Conservation (phyloP, 2,329 filamentous ascomycete species). For the Talaromyces verruculosus region DNA sequence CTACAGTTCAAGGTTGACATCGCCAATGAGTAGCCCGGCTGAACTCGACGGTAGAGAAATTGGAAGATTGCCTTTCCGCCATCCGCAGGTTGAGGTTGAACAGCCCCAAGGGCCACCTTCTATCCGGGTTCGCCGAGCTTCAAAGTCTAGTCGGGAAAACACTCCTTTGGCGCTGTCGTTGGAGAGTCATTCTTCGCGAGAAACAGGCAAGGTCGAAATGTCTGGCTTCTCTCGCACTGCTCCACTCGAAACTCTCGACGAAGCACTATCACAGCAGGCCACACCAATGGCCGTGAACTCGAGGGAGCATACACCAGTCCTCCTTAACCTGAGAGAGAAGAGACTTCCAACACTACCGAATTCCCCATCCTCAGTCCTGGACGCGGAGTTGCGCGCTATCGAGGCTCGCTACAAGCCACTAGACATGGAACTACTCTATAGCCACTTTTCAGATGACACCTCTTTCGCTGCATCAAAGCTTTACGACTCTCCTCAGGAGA, state of each 20-base stretch:
- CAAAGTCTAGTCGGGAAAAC: slow-evolving; percentile 30
- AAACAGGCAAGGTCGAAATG: slow-evolving; percentile 9
- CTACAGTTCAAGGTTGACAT: slow-evolving; percentile 20
- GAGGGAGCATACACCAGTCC: slow-evolving; percentile 28
- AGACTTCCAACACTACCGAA: slow-evolving; percentile 49
- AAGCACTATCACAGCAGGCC: slow-evolving; percentile 24
- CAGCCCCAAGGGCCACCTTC: slow-evolving; percentile 26
- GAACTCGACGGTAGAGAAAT: slow-evolving; percentile 1
- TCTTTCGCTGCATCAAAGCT: slow-evolving; percentile 33
- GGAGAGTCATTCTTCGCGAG: slow-evolving; percentile 14
- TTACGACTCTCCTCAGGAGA: slow-evolving; percentile 26
- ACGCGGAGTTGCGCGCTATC: slow-evolving; percentile 40
- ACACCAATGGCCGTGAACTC: slow-evolving; percentile 29
- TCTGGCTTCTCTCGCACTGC: slow-evolving; percentile 9
- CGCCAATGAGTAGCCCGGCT: slow-evolving; percentile 15
- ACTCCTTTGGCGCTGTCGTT: slow-evolving; percentile 28
- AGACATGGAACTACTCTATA: slow-evolving; percentile 37
- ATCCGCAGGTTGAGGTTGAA: slow-evolving; percentile 22
- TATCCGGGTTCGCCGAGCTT: slow-evolving; percentile 40
- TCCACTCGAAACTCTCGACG: slow-evolving; percentile 26
- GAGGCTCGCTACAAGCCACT: slow-evolving; percentile 35
- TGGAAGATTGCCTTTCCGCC: slow-evolving; percentile 25
- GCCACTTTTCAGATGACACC: slow-evolving; percentile 46
- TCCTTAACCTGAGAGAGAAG: slow-evolving; percentile 37
- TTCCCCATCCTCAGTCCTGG: slow-evolving; percentile 48